Conservation (phyloP, 352 stramenopile genomes). For the Albugo candida region DNA sequence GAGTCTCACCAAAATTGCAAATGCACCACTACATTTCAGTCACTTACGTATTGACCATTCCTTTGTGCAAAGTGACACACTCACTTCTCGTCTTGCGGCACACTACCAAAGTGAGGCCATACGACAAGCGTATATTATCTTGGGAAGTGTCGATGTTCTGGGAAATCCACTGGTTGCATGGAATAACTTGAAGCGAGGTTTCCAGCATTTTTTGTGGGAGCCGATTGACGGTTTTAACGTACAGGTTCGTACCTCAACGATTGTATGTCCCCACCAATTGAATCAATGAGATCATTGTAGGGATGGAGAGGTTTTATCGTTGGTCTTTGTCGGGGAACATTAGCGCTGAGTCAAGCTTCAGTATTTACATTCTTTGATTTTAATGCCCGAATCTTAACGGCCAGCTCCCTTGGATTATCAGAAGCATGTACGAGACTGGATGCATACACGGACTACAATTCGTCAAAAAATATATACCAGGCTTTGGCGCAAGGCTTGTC, state of each 20-base stretch:
- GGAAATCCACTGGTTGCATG: slow-evolving; percentile 79
- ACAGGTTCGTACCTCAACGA: neutral
- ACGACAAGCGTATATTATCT: slow-evolving; percentile 72
- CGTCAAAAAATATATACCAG: slow-evolving; percentile 74
- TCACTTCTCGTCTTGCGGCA: slow-evolving; percentile 39
- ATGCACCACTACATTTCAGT: slow-evolving; percentile 72
- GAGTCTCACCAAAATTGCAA: slow-evolving; percentile 76
- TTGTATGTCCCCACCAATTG: neutral
- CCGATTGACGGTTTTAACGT: slow-evolving; percentile 47
- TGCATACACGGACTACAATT: slow-evolving; percentile 73
- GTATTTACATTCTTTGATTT: slow-evolving; percentile 79
- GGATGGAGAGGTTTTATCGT: slow-evolving; percentile 62
- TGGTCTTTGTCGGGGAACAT: slow-evolving; percentile 55
- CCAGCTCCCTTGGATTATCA: slow-evolving; percentile 55
- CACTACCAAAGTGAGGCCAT: slow-evolving; percentile 80
- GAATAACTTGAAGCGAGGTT: slow-evolving; percentile 61
- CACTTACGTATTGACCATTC: slow-evolving; percentile 53
- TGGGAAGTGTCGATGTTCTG: slow-evolving; percentile 74
- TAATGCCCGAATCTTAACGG: slow-evolving; percentile 68
- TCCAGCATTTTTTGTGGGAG: slow-evolving; percentile 71
- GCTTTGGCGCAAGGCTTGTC: slow-evolving; percentile 71
- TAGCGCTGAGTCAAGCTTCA: slow-evolving; percentile 63
- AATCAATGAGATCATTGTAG: slow-evolving; percentile 6
- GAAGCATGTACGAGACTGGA: slow-evolving; percentile 75
- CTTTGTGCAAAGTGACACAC: slow-evolving; percentile 64